phyloP scores from a whole-genome alignment of 2,329 filamentous ascomycete species.

The Pseudofabraea citricarpa region DNA sequence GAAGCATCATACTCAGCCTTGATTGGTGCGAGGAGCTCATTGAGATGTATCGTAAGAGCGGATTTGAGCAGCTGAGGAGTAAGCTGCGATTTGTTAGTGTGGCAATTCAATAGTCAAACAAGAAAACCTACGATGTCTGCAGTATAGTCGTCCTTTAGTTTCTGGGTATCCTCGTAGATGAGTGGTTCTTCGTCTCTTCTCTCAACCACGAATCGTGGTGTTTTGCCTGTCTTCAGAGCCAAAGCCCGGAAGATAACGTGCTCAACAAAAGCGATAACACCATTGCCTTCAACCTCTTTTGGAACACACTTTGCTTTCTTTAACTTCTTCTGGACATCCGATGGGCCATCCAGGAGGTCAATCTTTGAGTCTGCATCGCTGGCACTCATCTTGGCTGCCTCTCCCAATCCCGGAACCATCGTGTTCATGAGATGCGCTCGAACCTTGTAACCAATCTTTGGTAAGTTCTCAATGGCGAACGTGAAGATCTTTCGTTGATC shows the following conservation, averaged over 20 bases:
- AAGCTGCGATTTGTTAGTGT: constrained; percentile 42
- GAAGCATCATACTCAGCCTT: constrained; percentile 65
- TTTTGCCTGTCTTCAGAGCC: constrained; percentile 49
- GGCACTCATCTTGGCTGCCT: constrained; percentile 82
- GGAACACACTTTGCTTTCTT: constrained; percentile 79
- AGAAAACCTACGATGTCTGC: constrained; percentile 64
- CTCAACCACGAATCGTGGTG: constrained; percentile 63
- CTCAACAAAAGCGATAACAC: constrained; percentile 80
- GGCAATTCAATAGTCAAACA: neutral
- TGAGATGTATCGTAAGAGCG: constrained; percentile 71
- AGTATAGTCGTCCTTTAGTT: constrained; percentile 75
- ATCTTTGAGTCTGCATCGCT: constrained; percentile 79
- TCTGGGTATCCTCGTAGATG: constrained; percentile 70
- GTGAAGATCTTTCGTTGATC: constrained; percentile 91
- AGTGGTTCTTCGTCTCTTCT: constrained; percentile 68
- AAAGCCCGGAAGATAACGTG: constrained; percentile 78
- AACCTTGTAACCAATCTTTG: constrained; percentile 75
- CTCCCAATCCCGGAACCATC: constrained; percentile 81
- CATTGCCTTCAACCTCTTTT: constrained; percentile 76
- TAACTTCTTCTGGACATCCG: constrained; percentile 75
- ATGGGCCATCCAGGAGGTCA: constrained; percentile 78
- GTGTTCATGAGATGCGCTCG: constrained; percentile 74
- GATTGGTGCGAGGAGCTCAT: constrained; percentile 72
- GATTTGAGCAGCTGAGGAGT: constrained; percentile 85
- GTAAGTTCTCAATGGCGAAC: constrained; percentile 77